Evolutionary conservation across 108 stramenopile genomes (phyloP).

Genomic region (Ochromonas danica): DNA sequence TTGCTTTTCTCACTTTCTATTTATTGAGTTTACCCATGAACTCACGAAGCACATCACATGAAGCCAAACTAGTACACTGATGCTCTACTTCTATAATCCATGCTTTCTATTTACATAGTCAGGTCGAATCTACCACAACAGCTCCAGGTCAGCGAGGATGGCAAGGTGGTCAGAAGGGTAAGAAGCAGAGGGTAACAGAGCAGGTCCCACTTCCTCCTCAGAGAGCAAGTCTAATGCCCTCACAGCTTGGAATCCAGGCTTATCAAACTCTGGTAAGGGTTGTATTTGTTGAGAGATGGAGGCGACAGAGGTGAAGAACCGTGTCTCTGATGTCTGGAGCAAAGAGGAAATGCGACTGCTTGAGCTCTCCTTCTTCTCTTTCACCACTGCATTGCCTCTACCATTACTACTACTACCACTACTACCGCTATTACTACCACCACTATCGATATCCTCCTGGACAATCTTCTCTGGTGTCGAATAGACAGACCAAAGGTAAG

Average conservation of each 20-base stretch:
- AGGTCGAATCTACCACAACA: too few species aligned
- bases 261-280: not conserved
- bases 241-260: not conserved
- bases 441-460: not conserved
- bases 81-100: too few species aligned
- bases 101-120: too few species aligned
- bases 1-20: too few species aligned
- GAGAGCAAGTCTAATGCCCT: not conserved
- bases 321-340: too few species aligned
- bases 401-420: not conserved
- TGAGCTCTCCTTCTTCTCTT: not conserved
- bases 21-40: too few species aligned
- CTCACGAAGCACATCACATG: too few species aligned
- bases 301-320: not conserved
- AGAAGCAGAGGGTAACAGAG: not conserved
- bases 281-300: not conserved
- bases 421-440: not conserved
- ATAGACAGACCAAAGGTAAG: not conserved
- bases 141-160: not conserved
- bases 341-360: too few species aligned
- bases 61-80: too few species aligned
- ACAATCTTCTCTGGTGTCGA: too few species aligned
- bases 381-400: not conserved
- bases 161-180: slow-evolving; percentile 4
- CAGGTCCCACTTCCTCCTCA: not conserved